phyloP scores from a whole-genome alignment of 305 asterid species.

The Solanum hybrid region DNA sequence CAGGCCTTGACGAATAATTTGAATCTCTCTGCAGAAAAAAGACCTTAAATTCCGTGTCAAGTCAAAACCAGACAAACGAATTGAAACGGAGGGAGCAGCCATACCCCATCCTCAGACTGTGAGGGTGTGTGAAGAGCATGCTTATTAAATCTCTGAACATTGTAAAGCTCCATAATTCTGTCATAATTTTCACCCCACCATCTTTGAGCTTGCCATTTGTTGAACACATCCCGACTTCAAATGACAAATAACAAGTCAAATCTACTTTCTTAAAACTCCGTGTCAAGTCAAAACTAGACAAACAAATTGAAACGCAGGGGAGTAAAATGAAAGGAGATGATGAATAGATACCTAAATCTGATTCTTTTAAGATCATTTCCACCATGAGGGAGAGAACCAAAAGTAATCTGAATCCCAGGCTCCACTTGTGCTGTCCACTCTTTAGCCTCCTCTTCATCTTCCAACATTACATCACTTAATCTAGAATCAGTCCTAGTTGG shows the following conservation, averaged over 20 bases:
- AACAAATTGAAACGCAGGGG: neutral
- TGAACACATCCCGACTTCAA: slow-evolving; percentile 90
- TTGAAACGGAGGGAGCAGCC: neutral
- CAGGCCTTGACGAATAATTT: slow-evolving; percentile 48
- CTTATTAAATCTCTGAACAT: slow-evolving; percentile 85
- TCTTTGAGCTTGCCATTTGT: slow-evolving; percentile 98
- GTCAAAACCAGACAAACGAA: neutral
- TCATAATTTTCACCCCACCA: slow-evolving; percentile 99
- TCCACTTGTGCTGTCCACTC: slow-evolving; percentile 99
- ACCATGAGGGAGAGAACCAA: slow-evolving; percentile 71
- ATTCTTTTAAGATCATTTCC: slow-evolving; percentile 96
- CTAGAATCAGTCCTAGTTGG: slow-evolving; percentile 35
- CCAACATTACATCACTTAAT: slow-evolving; percentile 38
- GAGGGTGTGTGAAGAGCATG: slow-evolving; percentile 85
- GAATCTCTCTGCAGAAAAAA: slow-evolving; percentile 76
- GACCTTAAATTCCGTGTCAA: neutral
- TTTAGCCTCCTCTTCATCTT: slow-evolving; percentile 53
- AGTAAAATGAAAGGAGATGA: neutral
- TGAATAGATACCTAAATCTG: slow-evolving; percentile 67
- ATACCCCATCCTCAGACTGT: slow-evolving; percentile 92
- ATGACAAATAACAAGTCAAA: neutral
- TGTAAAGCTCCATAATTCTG: slow-evolving; percentile 91
- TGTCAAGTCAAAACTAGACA: neutral
- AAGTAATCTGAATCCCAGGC: slow-evolving; percentile 97
- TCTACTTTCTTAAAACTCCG: neutral